Base-by-base conservation (phyloP, 306 rosid genomes). In the Cicer judaicum region DNA sequence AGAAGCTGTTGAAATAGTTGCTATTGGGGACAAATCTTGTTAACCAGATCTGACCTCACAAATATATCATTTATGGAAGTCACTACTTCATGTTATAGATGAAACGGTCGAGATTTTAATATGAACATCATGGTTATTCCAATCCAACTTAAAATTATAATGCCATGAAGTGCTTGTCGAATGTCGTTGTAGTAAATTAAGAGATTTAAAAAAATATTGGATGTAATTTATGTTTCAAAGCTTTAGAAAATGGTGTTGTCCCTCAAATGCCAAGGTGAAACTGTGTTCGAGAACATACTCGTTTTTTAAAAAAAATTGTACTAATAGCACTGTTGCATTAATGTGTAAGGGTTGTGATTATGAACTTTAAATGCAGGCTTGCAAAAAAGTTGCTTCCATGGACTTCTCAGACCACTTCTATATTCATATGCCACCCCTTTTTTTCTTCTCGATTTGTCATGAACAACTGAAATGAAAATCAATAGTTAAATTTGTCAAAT, bases 141-240 rank as follows among this genome's bases (percentile, higher is more conserved):
- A 49, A 62, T 36, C 29, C 52, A 61, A 74, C 70, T 48, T 74
- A 8, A 48, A 10, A 13, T 19, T 64, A 16, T 10, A 64, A 16
- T 74, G 63, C 54, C 15, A 40, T 64, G 64, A 50, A 74, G 5
- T 39, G 40, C 29, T 63, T 38, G 15, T 40, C 8, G 38, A 73
- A 53, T 52, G 46, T 21, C 46, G 54, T 19, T 74, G 54, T 50
- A n/a, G 49, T 39, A 21, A 39, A 21, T 39, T 2, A 63, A 47
- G 11, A 39, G 64, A 19, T 64, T 40, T 50, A 24, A 10, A 3
- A 19, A 62, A 38, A 41, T 29, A 8, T 29, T 42, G 38, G 57
- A 53, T 65, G 24, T 50, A 65, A 41, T n/a, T 43, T 76, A 52
- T 75, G 34, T 4, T 12, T 49, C 53, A 41, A 75, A 49, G 43